Conservation (phyloP, 257 asterid genomes). For the Buddleja alternifolia region DNA sequence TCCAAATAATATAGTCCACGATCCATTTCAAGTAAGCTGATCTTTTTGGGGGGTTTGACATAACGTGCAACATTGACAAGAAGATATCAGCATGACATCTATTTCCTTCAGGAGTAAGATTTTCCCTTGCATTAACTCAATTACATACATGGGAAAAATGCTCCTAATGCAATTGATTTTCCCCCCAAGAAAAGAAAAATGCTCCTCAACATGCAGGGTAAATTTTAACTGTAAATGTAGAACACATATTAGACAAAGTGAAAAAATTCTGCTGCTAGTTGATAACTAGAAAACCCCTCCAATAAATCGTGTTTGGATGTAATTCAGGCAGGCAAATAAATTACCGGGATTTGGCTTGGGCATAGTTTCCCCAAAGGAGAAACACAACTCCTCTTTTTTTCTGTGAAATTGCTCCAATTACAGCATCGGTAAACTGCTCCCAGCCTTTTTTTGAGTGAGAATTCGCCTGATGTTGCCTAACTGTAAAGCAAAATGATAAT, state of each 20-base stretch:
- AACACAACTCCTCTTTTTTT: slow-evolving; percentile 85
- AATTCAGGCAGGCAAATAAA: slow-evolving; percentile 13
- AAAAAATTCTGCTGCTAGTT: slow-evolving; percentile 4
- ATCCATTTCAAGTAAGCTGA: too few species aligned
- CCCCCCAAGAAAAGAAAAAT: too few species aligned
- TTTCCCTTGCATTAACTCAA: neutral
- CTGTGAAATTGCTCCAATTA: slow-evolving; percentile 76
- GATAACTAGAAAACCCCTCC: neutral
- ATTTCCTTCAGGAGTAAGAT: neutral
- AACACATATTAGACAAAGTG: neutral
- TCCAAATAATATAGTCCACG: too few species aligned
- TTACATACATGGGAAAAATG: neutral
- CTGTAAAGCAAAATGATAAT: slow-evolving; percentile 42
- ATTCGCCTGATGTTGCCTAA: slow-evolving; percentile 87
- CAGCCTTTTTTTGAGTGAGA: slow-evolving; percentile 96
- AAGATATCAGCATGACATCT: neutral
- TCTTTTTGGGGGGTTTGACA: too few species aligned
- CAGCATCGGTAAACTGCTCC: slow-evolving; percentile 98
- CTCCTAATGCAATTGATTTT: too few species aligned
- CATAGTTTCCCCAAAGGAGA: slow-evolving; percentile 98
- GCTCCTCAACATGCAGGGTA: neutral
- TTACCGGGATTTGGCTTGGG: slow-evolving; percentile 90
- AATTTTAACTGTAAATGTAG: neutral
- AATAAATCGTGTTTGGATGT: neutral
- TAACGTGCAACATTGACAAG: neutral